Percentiles rank a stretch among this genome's conserved stretches.
These are phyloP conservation scores for Elsinoe batatas DNA, from an alignment of 2,329 filamentous ascomycete species.

Conservation along the genomic window DNA sequence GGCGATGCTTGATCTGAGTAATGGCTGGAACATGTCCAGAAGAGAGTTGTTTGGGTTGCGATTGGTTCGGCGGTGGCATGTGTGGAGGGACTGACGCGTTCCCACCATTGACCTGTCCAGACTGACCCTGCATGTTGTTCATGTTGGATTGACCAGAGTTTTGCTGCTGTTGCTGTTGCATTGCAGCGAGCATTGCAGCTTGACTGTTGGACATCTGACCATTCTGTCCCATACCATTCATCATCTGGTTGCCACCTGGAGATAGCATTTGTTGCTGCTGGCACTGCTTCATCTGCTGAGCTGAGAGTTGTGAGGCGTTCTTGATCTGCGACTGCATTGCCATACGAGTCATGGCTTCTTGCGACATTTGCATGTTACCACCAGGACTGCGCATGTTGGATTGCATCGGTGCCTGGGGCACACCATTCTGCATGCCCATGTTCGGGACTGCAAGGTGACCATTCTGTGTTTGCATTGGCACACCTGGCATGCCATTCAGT, in stretches of 20 bases:
- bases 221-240: constrained; percentile 9
- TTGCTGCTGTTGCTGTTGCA: constrained; percentile 16
- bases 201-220: constrained; percentile 8
- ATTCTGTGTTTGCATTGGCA: constrained; percentile 40
- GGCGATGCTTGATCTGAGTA: constrained; percentile 43
- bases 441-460: constrained; percentile 40
- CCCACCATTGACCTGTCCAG: constrained; percentile 18
- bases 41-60: constrained; percentile 38
- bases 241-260: background rate
- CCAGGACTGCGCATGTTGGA: constrained; percentile 16
- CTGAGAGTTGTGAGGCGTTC: constrained; percentile 18
- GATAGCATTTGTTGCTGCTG: constrained; percentile 11
- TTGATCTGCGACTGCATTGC: constrained; percentile 13
- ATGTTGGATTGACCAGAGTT: background rate
- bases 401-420: constrained; percentile 52
- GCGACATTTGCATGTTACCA: constrained; percentile 15
- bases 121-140: constrained; percentile 15
- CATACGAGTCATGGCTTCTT: constrained; percentile 19
- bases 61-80: constrained; percentile 31
- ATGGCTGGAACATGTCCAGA: constrained; percentile 47
- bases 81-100: constrained; percentile 26
- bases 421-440: constrained; percentile 44
- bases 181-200: constrained; percentile 8
- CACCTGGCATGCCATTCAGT: constrained; percentile 28
- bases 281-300: constrained; percentile 17